A percentile compares a stretch with the other conserved stretches of the same genome.
These are phyloP conservation scores for Candida corydali DNA, from an alignment of 805 yeast species.

Conservation along the genomic window DNA sequence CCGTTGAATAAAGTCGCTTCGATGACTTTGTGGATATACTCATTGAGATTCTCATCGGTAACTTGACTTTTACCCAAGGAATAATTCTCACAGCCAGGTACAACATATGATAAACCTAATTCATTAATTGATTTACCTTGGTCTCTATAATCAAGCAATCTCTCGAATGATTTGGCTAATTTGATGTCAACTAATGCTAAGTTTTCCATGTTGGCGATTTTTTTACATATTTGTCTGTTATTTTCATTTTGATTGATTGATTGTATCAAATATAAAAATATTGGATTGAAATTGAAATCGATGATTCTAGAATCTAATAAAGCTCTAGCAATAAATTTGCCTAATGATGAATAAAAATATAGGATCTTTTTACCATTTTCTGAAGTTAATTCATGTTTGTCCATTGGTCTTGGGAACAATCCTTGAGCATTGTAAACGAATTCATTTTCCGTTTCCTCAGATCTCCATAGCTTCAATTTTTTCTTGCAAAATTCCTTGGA, in stretches of 20 bases:
- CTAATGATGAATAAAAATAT: conserved; percentile 61
- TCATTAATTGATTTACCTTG: conserved; percentile 44
- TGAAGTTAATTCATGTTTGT: conserved; percentile 16
- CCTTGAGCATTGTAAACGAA: conserved; percentile 47
- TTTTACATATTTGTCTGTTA: conserved; percentile 10
- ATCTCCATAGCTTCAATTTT: conserved; percentile 68
- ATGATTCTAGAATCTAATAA: conserved; percentile 82
- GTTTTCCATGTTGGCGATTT: conserved; percentile 28
- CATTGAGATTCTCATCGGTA: conserved; percentile 48
- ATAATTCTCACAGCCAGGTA: conserved; percentile 70
- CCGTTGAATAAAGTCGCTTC: conserved; percentile 63
- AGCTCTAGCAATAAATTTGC: conserved; percentile 83
- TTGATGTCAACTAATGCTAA: conserved; percentile 52
- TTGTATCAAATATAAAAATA: conserved; percentile 62
- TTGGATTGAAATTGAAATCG: conserved; percentile 71
- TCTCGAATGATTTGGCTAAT: conserved; percentile 54
- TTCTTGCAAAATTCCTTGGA: conserved; percentile 68
- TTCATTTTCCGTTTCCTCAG: conserved; percentile 19
- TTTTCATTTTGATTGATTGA: conserved; percentile 17
- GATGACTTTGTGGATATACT: conserved; percentile 53
- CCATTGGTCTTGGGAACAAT: conserved; percentile 70
- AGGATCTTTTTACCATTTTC: conserved; percentile 40
- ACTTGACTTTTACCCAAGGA: conserved; percentile 54
- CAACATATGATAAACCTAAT: conserved; percentile 58
- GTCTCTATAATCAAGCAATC: conserved; percentile 42